Evolutionary conservation across 768 basidiomycete genomes (phyloP).

Genomic region (Dentipellis sp.): DNA sequence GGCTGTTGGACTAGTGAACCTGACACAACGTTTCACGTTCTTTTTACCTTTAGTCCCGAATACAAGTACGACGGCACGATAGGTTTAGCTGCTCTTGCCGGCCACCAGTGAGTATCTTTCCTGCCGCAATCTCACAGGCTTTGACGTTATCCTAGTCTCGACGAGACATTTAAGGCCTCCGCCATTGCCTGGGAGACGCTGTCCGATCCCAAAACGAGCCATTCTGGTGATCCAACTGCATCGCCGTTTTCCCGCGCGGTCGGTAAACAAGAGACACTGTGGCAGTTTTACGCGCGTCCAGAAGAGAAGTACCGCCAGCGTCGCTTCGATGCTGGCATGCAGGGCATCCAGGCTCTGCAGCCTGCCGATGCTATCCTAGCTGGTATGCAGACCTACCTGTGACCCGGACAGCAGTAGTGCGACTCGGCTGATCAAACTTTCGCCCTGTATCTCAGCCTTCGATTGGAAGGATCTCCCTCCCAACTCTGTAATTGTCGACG

Average conservation of each 20-base stretch:
- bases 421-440: background rate
- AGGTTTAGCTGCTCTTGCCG: constrained; percentile 14
- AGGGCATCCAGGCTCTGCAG: background rate
- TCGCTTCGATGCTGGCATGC: constrained; percentile 4
- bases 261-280: background rate
- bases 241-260: constrained; percentile 1
- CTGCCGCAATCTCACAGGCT: background rate
- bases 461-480: background rate
- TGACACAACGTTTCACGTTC: background rate
- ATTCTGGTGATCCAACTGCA: background rate
- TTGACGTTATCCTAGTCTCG: background rate
- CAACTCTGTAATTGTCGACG: background rate
- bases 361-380: background rate
- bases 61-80: constrained; percentile 14
- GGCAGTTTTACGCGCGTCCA: background rate
- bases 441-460: background rate
- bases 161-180: constrained; percentile 12
- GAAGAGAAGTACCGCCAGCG: background rate
- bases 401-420: background rate
- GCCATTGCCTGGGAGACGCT: constrained; percentile 15
- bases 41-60: no score
- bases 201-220: constrained; percentile 4
- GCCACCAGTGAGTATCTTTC: constrained; percentile 5
- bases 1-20: background rate
- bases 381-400: background rate